Base-by-base conservation (phyloP, 148 eudicot genomes). In the Persicaria tinctoria region DNA sequence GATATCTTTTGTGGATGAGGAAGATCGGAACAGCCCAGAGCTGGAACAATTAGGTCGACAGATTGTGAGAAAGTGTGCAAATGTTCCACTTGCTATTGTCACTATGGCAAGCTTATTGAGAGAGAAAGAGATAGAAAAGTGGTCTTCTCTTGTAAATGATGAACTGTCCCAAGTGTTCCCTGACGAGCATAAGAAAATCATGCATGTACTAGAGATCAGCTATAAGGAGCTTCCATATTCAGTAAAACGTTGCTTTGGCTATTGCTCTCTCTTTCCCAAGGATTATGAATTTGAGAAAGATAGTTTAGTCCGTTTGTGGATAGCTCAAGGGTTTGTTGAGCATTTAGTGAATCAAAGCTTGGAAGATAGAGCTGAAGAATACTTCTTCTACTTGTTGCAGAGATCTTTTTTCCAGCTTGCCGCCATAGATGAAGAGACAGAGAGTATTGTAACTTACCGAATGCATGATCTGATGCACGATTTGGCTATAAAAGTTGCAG, bases 161-260 rank as follows among this genome's bases (percentile, higher is more conserved):
- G 82, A 82, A 32, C 41, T 32, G 2, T 32, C 41, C 41, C 0
- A 32, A 32, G 41, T 32, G 44, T 9, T 53, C n/a, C 57, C 57
- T 53, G 41, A 32, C 0, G 62, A 72, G 13, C 72, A 72, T 12
- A 77, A 63, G 6, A 17, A 50, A 38, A 78, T 87, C 17, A 14
- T 74, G 51, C 75, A 74, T 13, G 14, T 83, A 13, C 64, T 87
- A 68, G 80, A 69, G 50, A 54, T 84, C 46, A 84, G 80, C 76
- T 85, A 85, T 57, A 47, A 78, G 9, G 44, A 83, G 46, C 78
- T 77, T 45, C 32, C 54, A 0, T 8, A 63, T 6, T 18, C 17
- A 7, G 46, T 80, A 2, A 69, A 73, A 13, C 56, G 69, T 32
- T 32, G 41, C 41, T 32, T 32, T 32, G 41, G 41, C 0, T 32